phyloP scores from a whole-genome alignment of 2,329 filamentous ascomycete species.

The Lachnellula occidentalis region DNA sequence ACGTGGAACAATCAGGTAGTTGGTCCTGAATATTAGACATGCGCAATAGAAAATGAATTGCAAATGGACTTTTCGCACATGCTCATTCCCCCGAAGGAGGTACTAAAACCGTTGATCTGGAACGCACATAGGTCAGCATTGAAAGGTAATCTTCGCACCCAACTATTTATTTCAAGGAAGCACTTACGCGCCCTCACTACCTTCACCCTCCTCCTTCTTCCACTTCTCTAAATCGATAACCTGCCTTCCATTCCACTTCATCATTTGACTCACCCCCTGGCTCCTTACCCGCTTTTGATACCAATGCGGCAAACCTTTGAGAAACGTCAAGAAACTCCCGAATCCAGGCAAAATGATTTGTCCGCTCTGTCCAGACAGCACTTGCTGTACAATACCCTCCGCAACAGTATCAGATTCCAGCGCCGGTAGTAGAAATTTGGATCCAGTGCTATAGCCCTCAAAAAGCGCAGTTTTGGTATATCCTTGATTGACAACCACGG shows the following conservation, averaged over 20 bases:
- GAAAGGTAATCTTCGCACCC: no score
- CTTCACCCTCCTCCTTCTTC: constrained; percentile 18
- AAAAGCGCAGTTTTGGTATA: constrained; percentile 60
- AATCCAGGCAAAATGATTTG: constrained; percentile 50
- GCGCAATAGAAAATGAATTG: no score
- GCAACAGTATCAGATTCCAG: constrained; percentile 59
- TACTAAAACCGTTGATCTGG: constrained; percentile 24
- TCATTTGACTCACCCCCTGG: constrained; percentile 28
- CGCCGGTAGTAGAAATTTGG: constrained; percentile 46
- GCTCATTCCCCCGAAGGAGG: constrained; percentile 11
- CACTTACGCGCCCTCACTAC: constrained; percentile 26
- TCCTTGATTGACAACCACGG: constrained; percentile 59
- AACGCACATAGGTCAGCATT: not conserved
- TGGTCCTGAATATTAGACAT: no score
- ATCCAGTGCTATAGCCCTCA: constrained; percentile 46
- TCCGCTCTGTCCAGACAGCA: constrained; percentile 51
- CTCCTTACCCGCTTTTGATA: constrained; percentile 49
- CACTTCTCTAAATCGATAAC: constrained; percentile 29
- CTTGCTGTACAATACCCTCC: constrained; percentile 54
- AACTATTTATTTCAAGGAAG: not conserved
- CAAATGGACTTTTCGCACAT: no score
- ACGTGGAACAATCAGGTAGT: no score
- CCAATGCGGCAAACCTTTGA: constrained; percentile 58
- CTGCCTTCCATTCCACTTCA: constrained; percentile 28
- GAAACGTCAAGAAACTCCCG: constrained; percentile 35